Conservation (phyloP, 1,139 yeast genomes). For the Blastobotrys arbuscula region DNA sequence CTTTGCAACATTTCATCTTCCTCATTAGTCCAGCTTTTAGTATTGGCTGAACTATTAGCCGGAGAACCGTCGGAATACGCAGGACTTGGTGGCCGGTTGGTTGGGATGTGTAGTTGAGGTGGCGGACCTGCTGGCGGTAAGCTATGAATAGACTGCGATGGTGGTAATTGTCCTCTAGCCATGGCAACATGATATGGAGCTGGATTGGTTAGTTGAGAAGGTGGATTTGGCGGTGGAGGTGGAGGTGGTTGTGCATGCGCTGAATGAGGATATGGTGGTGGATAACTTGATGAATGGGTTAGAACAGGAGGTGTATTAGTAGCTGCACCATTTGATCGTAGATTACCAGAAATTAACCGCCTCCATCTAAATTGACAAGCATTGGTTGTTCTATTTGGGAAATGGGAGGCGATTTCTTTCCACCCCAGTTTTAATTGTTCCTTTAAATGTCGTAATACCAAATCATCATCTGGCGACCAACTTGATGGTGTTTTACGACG, state of each 20-base stretch:
- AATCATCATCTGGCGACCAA: constrained; percentile 76
- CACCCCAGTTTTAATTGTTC: constrained; percentile 71
- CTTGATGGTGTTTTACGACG: constrained; percentile 52
- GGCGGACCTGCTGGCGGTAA: constrained; percentile 11
- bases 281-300: constrained; percentile 3
- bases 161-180: constrained; percentile 10
- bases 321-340: constrained; percentile 21
- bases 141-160: constrained; percentile 5
- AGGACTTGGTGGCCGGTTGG: constrained; percentile 8
- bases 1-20: constrained; percentile 68
- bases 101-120: constrained; percentile 9
- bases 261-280: constrained; percentile 5
- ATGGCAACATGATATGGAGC: constrained; percentile 4
- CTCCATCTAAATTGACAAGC: constrained; percentile 86
- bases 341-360: constrained; percentile 48
- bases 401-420: constrained; percentile 72
- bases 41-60: background rate
- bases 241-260: constrained; percentile 9
- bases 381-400: constrained; percentile 67
- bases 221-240: constrained; percentile 10
- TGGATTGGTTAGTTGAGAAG: background rate
- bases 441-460: constrained; percentile 60
- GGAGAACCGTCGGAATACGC: constrained; percentile 3
- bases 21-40: constrained; percentile 44
- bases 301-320: constrained; percentile 3